Base-by-base conservation (phyloP, 495 filamentous ascomycete genomes). In the Terfezia boudieri region DNA sequence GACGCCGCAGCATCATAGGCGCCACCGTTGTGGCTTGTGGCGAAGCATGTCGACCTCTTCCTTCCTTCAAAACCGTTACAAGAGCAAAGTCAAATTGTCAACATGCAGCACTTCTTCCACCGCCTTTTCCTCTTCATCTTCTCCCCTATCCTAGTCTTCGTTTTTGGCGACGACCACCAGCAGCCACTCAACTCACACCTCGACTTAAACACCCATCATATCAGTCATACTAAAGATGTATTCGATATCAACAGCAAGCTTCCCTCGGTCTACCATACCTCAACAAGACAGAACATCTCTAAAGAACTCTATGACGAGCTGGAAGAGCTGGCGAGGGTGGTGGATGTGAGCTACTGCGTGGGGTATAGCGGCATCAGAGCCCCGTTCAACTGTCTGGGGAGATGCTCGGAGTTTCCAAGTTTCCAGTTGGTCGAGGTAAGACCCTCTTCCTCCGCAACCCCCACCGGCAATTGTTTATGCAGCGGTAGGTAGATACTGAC, bases 311-410 rank as follows among this genome's bases (percentile, higher is more conserved):
- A 90, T 70, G 67, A 73, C 54, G 83, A 86, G 12, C 75, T 98
- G 22, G 85, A 94, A 61, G 84, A 92, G 63, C 69, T 88, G 53
- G 76, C 89, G 12, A 79, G 86, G 49, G 73, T 98, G 3, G 89
- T 95, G 32, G 92, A 98, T 58, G 90, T 98, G 51, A 72, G 86
- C 35, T 98, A 98, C 72, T 98, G 90, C 67, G 82, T 96, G 54
- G 84, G 85, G 46, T 65, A 67, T 41, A 70, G 73, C 1, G 90
- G 90, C 37, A 77, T 96, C 54, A 68, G 73, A 8, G 74, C 77
- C 54, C 90, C 90, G 9, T 98, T 98, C 64, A 62, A 76, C 46
- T 98, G 90, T 65, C 75, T 79, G 23, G 87, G 82, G 56, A 83
- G 80, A 62, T 98, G 90, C 67, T 63, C 67, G 8, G 83, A 94